Conservation (phyloP, 495 filamentous ascomycete genomes). For the Xylaria grammica region DNA sequence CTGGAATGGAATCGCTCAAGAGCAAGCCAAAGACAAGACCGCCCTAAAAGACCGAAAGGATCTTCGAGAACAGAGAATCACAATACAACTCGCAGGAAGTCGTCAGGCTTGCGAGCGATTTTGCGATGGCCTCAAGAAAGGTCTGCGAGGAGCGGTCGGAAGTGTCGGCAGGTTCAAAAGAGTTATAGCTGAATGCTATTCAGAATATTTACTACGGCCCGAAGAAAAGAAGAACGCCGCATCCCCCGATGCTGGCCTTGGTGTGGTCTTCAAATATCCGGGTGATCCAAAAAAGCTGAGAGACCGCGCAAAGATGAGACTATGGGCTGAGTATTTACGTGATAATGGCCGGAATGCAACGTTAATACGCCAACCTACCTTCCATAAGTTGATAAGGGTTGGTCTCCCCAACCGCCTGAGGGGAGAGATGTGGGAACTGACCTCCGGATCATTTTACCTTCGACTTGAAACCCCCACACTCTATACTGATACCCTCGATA, state of each 20-base stretch:
- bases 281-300: conserved; percentile 94
- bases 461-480: conserved; percentile 83
- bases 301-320: conserved; percentile 94
- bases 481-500: conserved; percentile 80
- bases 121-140: conserved; percentile 92
- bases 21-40: conserved; percentile 50
- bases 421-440: conserved; percentile 95
- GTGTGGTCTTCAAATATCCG: conserved; percentile 92
- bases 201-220: conserved; percentile 81
- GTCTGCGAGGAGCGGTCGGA: conserved; percentile 79
- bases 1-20: conserved; percentile 79
- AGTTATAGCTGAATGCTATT: conserved; percentile 85
- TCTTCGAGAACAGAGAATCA: conserved; percentile 76
- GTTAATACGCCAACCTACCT: conserved; percentile 90
- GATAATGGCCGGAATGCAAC: conserved; percentile 96
- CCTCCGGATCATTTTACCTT: conserved; percentile 86
- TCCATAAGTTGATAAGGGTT: conserved; percentile 95
- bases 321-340: conserved; percentile 95
- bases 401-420: conserved; percentile 91
- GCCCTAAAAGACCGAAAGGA: conserved; percentile 56
- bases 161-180: conserved; percentile 81
- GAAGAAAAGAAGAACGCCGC: conserved; percentile 61
- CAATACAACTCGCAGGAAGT: conserved; percentile 85
- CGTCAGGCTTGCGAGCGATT: conserved; percentile 90
- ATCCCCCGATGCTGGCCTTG: conserved; percentile 88